These are phyloP conservation scores for Trichophyton verrucosum DNA, from an alignment of 2,329 filamentous ascomycete genomes.

Conservation along the genomic window DNA sequence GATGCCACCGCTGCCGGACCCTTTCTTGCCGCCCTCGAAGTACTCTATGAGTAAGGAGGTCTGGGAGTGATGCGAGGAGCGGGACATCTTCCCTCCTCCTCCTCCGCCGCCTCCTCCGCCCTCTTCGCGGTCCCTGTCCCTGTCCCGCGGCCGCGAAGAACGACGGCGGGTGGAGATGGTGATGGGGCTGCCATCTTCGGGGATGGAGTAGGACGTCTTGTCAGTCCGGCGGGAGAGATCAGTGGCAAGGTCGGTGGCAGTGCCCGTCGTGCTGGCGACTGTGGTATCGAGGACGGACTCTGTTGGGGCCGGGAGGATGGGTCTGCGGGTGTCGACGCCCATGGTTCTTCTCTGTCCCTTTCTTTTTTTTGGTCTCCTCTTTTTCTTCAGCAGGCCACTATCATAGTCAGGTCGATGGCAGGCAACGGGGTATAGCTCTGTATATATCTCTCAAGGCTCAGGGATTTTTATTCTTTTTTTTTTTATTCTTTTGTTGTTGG, in stretches of 20 bases:
- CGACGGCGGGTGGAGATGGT: conserved; percentile 61
- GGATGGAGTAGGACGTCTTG: conserved; percentile 39
- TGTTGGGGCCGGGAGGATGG: conserved; percentile 38
- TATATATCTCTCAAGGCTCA: background rate
- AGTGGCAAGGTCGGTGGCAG: conserved; percentile 37
- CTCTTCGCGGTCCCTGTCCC: too few species aligned
- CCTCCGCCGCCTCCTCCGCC: conserved; percentile 20
- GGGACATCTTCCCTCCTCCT: conserved; percentile 39
- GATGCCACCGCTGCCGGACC: conserved; percentile 30
- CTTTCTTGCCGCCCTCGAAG: conserved; percentile 68
- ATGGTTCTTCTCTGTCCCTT: conserved; percentile 22
- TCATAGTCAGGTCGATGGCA: conserved; percentile 22
- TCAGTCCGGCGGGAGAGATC: conserved; percentile 40
- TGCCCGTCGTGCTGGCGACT: conserved; percentile 30
- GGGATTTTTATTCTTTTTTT: background rate
- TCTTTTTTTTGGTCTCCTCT: background rate
- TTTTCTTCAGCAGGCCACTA: conserved; percentile 16
- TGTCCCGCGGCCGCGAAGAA: conserved; percentile 44
- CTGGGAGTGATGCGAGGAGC: conserved; percentile 51
- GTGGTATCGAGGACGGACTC: conserved; percentile 37
- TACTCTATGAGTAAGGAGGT: conserved; percentile 91
- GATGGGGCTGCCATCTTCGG: conserved; percentile 57
- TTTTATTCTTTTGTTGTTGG: background rate
- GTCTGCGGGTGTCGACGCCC: conserved; percentile 38
- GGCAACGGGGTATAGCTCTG: background rate